Conservation (phyloP, 306 rosid species). For the Castanea sativa region DNA sequence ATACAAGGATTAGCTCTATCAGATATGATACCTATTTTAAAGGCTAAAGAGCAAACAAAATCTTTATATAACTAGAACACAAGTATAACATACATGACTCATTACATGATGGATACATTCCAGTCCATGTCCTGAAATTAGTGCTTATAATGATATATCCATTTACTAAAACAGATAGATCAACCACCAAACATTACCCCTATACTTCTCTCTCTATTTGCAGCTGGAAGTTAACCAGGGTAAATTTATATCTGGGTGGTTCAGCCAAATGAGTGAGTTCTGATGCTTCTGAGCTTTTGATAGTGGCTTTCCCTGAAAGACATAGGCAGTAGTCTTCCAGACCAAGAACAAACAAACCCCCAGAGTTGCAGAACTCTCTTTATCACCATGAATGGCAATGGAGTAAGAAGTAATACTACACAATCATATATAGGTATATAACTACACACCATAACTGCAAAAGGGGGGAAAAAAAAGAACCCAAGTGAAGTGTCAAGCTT, state of each 20-base stretch:
- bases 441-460: constrained; percentile 59
- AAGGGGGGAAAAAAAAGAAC: constrained; percentile 26
- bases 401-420: constrained; percentile 48
- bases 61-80: constrained; percentile 41
- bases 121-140: constrained; percentile 44
- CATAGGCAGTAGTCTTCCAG: constrained; percentile 10
- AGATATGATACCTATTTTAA: constrained; percentile 1
- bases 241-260: constrained; percentile 35
- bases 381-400: constrained; percentile 41
- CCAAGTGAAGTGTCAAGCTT: constrained; percentile 57
- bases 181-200: constrained; percentile 39
- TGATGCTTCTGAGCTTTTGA: constrained; percentile 33
- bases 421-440: constrained; percentile 28
- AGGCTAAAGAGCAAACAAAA: constrained; percentile 31
- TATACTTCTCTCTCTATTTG: constrained; percentile 22
- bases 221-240: constrained; percentile 40
- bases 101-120: constrained; percentile 40
- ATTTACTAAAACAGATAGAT: constrained; percentile 39
- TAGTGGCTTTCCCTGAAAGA: constrained; percentile 25
- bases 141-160: constrained; percentile 43
- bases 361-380: constrained; percentile 39
- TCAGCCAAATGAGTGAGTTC: constrained; percentile 38
- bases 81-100: constrained; percentile 52
- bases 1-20: constrained; percentile 1
- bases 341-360: constrained; percentile 10